Conservation (phyloP, 2,329 filamentous ascomycete genomes). For the Nannizziopsis barbatae region DNA sequence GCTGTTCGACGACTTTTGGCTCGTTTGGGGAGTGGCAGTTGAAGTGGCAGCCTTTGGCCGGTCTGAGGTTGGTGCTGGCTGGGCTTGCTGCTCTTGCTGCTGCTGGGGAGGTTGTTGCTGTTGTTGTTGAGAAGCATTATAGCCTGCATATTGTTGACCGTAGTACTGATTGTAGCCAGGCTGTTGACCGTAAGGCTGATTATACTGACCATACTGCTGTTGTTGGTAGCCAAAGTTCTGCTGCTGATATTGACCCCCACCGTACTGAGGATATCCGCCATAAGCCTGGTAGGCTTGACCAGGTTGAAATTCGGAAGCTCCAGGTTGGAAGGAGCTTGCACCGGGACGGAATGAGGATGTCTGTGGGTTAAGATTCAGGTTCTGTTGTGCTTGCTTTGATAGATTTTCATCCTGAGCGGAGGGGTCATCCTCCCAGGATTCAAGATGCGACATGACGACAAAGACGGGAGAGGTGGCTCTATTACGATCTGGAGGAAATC, state of each 20-base stretch:
- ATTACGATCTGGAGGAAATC: not conserved
- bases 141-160: slow-evolving; percentile 35
- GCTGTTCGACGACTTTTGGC: slow-evolving; percentile 39
- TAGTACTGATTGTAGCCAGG: slow-evolving; percentile 24
- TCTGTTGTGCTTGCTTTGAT: slow-evolving; percentile 62
- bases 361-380: slow-evolving; percentile 58
- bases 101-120: slow-evolving; percentile 31
- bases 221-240: slow-evolving; percentile 44
- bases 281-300: slow-evolving; percentile 56
- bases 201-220: slow-evolving; percentile 20
- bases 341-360: slow-evolving; percentile 53
- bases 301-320: slow-evolving; percentile 58
- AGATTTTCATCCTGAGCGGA: slow-evolving; percentile 65
- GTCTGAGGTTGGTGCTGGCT: slow-evolving; percentile 12
- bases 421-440: slow-evolving; percentile 90
- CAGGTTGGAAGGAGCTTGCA: slow-evolving; percentile 61
- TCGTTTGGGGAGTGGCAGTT: slow-evolving; percentile 35
- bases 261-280: slow-evolving; percentile 42
- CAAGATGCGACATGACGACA: slow-evolving; percentile 67
- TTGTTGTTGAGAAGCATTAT: slow-evolving; percentile 28
- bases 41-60: slow-evolving; percentile 11
- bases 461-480: not conserved
- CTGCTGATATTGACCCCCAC: slow-evolving; percentile 32
- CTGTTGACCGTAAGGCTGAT: slow-evolving; percentile 18
- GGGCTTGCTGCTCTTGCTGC: slow-evolving; percentile 34